Percentiles rank a stretch among this genome's conserved stretches.
Evolutionary conservation across 2,329 filamentous ascomycete species (phyloP).

Genomic region (Coleophoma cylindrospora): DNA sequence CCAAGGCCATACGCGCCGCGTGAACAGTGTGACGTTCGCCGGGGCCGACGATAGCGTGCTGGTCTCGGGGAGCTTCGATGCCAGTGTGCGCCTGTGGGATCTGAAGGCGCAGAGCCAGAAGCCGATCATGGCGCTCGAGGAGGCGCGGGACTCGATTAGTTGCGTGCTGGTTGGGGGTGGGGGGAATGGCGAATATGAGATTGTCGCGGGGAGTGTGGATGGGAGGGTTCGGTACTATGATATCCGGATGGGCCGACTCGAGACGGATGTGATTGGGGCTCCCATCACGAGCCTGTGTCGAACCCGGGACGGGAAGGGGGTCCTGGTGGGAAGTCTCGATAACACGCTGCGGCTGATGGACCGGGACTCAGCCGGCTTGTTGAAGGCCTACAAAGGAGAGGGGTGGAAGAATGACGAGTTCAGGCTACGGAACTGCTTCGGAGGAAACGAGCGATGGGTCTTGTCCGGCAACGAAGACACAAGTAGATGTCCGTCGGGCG

Average conservation of each 20-base stretch:
- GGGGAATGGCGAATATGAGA: constrained; percentile 38
- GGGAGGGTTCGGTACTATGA: constrained; percentile 80
- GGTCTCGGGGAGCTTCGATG: constrained; percentile 69
- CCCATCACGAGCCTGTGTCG: constrained; percentile 72
- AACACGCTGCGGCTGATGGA: constrained; percentile 78
- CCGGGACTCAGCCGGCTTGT: constrained; percentile 63
- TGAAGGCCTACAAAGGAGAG: constrained; percentile 64
- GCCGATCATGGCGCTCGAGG: constrained; percentile 67
- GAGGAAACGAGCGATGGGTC: constrained; percentile 70
- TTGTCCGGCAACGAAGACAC: constrained; percentile 70
- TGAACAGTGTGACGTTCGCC: constrained; percentile 77
- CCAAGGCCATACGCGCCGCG: constrained; percentile 36
- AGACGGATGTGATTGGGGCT: constrained; percentile 65
- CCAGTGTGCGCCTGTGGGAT: constrained; percentile 75
- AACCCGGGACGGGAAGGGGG: constrained; percentile 66
- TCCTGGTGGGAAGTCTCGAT: constrained; percentile 74
- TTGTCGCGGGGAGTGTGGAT: constrained; percentile 78
- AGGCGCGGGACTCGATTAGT: constrained; percentile 64
- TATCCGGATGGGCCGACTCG: constrained; percentile 66
- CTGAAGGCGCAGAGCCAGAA: constrained; percentile 46
- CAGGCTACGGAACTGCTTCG: constrained; percentile 45
- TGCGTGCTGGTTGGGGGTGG: constrained; percentile 26
- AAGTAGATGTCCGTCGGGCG: constrained; percentile 6
- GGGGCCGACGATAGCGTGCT: constrained; percentile 72
- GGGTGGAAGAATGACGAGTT: constrained; percentile 32